Conservation (phyloP, 2,329 filamentous ascomycete species). For the Fusarium sp. region DNA sequence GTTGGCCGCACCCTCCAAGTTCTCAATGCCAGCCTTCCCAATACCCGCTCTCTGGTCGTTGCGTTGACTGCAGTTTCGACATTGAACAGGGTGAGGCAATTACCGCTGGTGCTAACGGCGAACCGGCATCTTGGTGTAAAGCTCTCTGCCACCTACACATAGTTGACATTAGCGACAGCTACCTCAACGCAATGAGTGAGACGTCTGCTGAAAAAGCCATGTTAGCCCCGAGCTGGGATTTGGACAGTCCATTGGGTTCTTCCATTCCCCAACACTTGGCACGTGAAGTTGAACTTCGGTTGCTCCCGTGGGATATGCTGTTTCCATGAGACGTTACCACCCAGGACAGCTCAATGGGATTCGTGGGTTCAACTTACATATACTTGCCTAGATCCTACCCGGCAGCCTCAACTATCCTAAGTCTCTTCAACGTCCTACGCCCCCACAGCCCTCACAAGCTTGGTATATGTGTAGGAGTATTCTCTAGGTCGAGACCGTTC, state of each 20-base stretch:
- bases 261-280: background rate
- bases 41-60: background rate
- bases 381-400: too few relatives aligned
- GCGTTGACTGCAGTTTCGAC: background rate
- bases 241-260: background rate
- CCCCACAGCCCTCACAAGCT: background rate
- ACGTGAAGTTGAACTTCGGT: fast-evolving
- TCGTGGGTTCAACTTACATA: too few relatives aligned
- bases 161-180: background rate
- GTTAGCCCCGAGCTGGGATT: background rate
- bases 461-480: too few relatives aligned
- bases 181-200: background rate
- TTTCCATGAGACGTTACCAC: too few relatives aligned
- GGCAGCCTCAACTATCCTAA: too few relatives aligned
- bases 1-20: background rate
- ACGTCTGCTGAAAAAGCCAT: background rate
- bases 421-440: background rate
- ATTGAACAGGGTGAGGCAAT: background rate
- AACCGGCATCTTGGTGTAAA: background rate
- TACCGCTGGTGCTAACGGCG: background rate
- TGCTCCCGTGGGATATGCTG: background rate
- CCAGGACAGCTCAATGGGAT: too few relatives aligned
- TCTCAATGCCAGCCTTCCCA: background rate
- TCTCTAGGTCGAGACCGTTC: background rate
- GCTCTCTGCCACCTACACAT: background rate